These are phyloP conservation scores for Colletotrichum destructivum DNA, from an alignment of 2,329 filamentous ascomycete species.

Conservation along the genomic window DNA sequence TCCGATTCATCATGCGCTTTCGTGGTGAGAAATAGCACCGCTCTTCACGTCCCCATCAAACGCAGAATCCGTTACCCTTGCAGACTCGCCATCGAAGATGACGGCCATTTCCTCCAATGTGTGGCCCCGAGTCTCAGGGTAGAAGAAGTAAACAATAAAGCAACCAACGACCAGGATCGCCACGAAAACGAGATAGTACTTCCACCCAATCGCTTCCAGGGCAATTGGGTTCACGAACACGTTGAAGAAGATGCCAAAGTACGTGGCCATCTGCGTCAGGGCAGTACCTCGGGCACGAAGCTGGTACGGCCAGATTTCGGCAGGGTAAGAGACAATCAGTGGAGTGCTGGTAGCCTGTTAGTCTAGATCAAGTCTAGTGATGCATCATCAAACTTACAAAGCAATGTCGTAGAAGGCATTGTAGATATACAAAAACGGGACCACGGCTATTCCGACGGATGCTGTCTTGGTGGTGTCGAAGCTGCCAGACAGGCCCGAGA, in stretches of 20 bases:
- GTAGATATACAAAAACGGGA: constrained; percentile 63
- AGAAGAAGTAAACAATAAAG: constrained; percentile 53
- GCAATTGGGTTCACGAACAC: constrained; percentile 57
- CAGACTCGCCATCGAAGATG: constrained; percentile 44
- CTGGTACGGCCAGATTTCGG: constrained; percentile 45
- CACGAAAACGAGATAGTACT: constrained; percentile 58
- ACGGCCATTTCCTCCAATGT: constrained; percentile 50
- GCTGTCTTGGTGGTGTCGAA: constrained; percentile 45
- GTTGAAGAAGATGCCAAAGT: constrained; percentile 49
- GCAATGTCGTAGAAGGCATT: constrained; percentile 59
- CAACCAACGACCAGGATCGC: constrained; percentile 49
- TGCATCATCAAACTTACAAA: constrained; percentile 38
- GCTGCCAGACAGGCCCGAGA: constrained; percentile 55
- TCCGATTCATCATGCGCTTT: no score
- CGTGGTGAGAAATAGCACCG: no score
- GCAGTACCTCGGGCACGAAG: constrained; percentile 47
- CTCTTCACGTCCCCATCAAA: no score
- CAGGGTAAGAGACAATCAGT: constrained; percentile 57
- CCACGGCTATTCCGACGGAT: constrained; percentile 53
- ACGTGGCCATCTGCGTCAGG: constrained; percentile 46
- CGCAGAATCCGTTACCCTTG: no score
- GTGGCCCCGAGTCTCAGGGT: constrained; percentile 50
- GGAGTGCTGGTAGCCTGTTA: constrained; percentile 50
- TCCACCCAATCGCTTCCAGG: constrained; percentile 55
- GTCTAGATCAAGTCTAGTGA: no score